Conservation (phyloP, 2,329 filamentous ascomycete genomes). For the Sarocladium strictum region DNA sequence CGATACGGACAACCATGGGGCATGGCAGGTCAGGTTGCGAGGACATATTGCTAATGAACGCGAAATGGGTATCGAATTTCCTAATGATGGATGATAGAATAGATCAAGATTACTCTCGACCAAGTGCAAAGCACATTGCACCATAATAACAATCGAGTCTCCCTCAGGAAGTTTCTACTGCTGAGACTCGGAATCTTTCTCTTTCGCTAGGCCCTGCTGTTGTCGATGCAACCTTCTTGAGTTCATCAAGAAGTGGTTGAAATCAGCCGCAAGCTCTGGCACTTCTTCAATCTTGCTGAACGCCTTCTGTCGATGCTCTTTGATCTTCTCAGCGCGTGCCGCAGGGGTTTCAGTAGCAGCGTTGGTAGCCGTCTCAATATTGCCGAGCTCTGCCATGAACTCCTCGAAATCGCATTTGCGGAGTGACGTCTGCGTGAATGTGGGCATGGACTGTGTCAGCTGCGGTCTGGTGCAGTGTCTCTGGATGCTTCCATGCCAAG, state of each 20-base stretch:
- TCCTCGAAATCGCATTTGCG: conserved; percentile 7
- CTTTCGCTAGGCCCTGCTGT: background rate
- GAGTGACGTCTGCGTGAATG: background rate
- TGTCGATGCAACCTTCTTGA: background rate
- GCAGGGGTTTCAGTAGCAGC: background rate
- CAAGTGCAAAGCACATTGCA: background rate
- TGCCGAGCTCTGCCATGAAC: background rate
- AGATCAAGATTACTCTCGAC: background rate
- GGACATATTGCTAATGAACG: background rate
- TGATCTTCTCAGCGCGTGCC: background rate
- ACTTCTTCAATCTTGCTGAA: background rate
- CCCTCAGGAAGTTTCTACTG: background rate
- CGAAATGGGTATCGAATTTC: background rate
- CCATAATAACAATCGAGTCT: too few relatives aligned
- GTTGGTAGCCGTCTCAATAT: background rate
- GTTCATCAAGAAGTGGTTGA: background rate
- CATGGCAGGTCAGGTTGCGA: background rate
- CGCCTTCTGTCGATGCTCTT: conserved; percentile 3
- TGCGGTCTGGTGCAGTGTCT: too few relatives aligned
- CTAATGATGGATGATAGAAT: background rate
- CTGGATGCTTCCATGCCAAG: too few relatives aligned
- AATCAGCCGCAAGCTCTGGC: background rate
- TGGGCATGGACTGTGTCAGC: background rate
- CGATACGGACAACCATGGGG: background rate
- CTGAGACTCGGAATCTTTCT: background rate